These are phyloP conservation scores for Gossypium gossypioides DNA, from an alignment of 441 rosid species.

Conservation along the genomic window DNA sequence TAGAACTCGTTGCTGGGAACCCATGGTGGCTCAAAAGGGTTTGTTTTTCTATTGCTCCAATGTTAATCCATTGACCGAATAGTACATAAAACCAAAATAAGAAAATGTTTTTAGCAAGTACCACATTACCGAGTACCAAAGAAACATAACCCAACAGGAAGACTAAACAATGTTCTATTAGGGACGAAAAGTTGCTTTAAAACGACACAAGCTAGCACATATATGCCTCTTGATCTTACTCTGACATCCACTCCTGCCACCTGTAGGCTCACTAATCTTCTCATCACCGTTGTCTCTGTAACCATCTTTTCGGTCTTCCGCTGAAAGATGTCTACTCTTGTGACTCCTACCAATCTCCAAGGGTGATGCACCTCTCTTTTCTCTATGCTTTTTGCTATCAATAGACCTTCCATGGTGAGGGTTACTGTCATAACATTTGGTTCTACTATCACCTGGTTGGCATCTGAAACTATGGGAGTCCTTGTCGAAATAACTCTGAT, in stretches of 20 bases:
- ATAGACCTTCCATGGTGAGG: background rate
- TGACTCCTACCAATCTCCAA: background rate
- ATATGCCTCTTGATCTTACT: background rate
- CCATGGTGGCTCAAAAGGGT: background rate
- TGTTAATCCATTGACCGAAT: background rate
- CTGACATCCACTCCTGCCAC: background rate
- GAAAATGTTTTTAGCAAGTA: background rate
- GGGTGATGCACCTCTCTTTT: background rate
- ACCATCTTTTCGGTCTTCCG: background rate
- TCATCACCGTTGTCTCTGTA: background rate
- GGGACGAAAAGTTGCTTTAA: background rate
- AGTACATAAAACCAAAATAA: background rate
- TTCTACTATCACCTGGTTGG: background rate
- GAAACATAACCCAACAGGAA: no score
- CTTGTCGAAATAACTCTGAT: background rate
- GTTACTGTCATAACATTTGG: background rate
- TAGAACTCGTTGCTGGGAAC: background rate
- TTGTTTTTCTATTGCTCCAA: background rate
- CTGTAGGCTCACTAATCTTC: background rate
- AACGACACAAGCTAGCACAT: background rate
- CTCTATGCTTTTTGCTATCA: constrained; percentile 6
- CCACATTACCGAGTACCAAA: background rate
- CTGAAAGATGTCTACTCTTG: background rate
- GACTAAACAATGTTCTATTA: background rate
- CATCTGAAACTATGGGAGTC: background rate